phyloP scores from a whole-genome alignment of 805 yeast species.

The Candida boidinii region DNA sequence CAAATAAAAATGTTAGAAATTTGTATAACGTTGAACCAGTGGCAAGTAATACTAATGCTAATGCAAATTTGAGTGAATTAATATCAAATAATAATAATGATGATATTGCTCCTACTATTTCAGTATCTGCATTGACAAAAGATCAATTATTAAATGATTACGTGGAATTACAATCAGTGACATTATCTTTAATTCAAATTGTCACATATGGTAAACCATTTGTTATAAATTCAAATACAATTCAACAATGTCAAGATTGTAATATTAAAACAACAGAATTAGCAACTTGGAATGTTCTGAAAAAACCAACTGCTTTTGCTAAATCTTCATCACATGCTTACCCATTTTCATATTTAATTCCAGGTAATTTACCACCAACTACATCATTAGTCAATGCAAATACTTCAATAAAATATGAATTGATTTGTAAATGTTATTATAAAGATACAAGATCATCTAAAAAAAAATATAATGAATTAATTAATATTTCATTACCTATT shows the following conservation, averaged over 20 bases:
- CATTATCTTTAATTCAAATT: conserved; percentile 64
- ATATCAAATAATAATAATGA: too few species aligned
- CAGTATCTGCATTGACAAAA: conserved; percentile 12
- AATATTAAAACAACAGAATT: conserved; percentile 45
- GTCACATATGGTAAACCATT: conserved; percentile 62
- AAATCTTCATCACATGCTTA: conserved; percentile 67
- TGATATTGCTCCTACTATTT: conserved; percentile 11
- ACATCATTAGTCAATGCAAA: conserved; percentile 47
- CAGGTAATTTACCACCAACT: conserved; percentile 84
- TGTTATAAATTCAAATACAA: conserved; percentile 38
- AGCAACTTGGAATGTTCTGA: conserved; percentile 84
- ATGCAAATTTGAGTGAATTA: too few species aligned
- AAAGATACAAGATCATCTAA: conserved; percentile 27
- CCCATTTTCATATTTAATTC: conserved; percentile 84
- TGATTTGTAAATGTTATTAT: conserved; percentile 51
- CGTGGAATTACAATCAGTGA: conserved; percentile 47
- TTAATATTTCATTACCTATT: conserved; percentile 50
- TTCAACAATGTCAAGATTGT: conserved; percentile 55
- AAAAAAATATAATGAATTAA: conserved; percentile 25
- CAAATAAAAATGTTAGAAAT: too few species aligned
- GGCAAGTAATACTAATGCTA: too few species aligned
- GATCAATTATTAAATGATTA: conserved; percentile 25
- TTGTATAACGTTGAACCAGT: too few species aligned
- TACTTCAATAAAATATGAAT: conserved; percentile 59
- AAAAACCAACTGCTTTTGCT: conserved; percentile 46